Conservation (phyloP, 371 early-diverging fungal genomes). For the Syncephalis fuscata region DNA sequence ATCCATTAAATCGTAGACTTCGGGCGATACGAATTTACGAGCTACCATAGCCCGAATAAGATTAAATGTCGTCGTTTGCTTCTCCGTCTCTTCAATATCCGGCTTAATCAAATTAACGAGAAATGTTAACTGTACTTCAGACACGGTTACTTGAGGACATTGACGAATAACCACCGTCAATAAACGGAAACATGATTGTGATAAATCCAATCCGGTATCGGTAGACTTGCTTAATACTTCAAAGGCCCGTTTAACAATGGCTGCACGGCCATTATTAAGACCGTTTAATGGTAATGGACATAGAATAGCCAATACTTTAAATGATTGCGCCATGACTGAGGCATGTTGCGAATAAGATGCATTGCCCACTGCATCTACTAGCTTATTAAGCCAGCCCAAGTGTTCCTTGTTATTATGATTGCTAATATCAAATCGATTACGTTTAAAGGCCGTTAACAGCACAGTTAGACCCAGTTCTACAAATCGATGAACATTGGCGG, state of each 20-base stretch:
- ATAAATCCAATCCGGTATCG: constrained; percentile 46
- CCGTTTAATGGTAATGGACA: constrained; percentile 52
- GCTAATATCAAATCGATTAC: constrained; percentile 35
- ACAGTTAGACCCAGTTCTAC: constrained; percentile 82
- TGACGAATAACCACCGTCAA: constrained; percentile 60
- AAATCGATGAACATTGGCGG: constrained; percentile 72
- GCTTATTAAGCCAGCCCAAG: constrained; percentile 48
- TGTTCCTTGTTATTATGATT: constrained; percentile 27
- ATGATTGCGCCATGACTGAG: constrained; percentile 41
- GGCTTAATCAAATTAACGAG: constrained; percentile 65
- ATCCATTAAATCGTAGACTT: constrained; percentile 86
- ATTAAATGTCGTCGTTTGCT: constrained; percentile 67
- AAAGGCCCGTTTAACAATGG: constrained; percentile 59
- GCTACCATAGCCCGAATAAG: constrained; percentile 72
- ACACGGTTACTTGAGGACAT: constrained; percentile 31
- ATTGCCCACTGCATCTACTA: constrained; percentile 66
- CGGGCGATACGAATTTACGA: constrained; percentile 66
- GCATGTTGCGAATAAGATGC: constrained; percentile 64
- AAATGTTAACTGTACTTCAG: constrained; percentile 57
- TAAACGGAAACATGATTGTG: constrained; percentile 66
- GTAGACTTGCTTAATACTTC: constrained; percentile 43
- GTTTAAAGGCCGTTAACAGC: constrained; percentile 42
- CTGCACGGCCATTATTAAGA: constrained; percentile 39
- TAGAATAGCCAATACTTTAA: constrained; percentile 48
- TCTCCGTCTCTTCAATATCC: constrained; percentile 76